Evolutionary conservation across 2,329 filamentous ascomycete genomes (phyloP).

Genomic region (Xylaria sp.): DNA sequence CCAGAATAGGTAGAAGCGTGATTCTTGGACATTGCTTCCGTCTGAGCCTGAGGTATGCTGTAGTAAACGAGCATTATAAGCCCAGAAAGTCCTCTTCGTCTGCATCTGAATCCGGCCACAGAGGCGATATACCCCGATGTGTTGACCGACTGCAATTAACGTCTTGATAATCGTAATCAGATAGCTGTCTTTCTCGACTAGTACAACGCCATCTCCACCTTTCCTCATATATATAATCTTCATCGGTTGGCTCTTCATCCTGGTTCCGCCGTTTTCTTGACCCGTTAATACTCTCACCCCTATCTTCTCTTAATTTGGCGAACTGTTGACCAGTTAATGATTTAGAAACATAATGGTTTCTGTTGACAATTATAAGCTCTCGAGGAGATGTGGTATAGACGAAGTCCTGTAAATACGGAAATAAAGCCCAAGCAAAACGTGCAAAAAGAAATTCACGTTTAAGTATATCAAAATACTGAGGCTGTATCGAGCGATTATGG

Average conservation of each 20-base stretch:
- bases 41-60: not conserved
- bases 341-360: not conserved
- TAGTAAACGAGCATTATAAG: not conserved
- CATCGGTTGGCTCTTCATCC: not conserved
- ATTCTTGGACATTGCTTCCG: slow-evolving; percentile 5
- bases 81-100: not conserved
- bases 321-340: not conserved
- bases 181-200: not conserved
- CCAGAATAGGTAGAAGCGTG: not conserved
- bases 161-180: not conserved
- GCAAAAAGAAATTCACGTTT: slow-evolving; percentile 17
- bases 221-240: slow-evolving; percentile 6
- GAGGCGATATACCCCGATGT: slow-evolving; percentile 3
- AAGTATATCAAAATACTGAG: slow-evolving; percentile 11
- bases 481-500: slow-evolving; percentile 12
- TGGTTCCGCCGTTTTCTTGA: slow-evolving; percentile 11
- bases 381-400: not conserved
- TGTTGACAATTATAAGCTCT: not conserved
- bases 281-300: not conserved
- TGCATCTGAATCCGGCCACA: slow-evolving; percentile 6
- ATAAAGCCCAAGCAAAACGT: slow-evolving; percentile 22
- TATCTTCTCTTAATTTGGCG: not conserved
- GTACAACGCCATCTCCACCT: slow-evolving; percentile 2
- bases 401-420: slow-evolving; percentile 8
- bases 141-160: not conserved